Evolutionary conservation across 495 filamentous ascomycete species (phyloP), one percentile per base, ranked within the genome.

Genomic region (Jackrogersella minutella): DNA sequence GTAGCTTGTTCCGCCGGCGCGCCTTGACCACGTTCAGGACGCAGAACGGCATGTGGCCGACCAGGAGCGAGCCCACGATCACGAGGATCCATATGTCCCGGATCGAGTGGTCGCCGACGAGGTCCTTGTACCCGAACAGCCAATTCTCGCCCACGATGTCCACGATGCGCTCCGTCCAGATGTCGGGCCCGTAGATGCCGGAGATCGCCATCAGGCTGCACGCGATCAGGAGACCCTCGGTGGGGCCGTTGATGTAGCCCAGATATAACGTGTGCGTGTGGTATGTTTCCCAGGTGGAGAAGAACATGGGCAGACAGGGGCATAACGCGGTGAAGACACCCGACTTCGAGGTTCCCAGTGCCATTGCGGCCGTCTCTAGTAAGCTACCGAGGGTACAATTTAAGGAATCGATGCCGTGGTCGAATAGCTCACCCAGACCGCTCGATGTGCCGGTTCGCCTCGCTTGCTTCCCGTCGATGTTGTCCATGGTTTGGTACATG

Each of bases 401-500:
- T 64, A 98, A 78, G 34, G 93, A 97, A 78, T 98, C 95, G 72
- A 99, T 98, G 59, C 96, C 96, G 78, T 99, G 95, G 76, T 99
- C 95, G 81, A 99, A 99, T 16, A 99, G 86, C 77, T 99, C 95
- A 59, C 95, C 95, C 22, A 99, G 81, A 9, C 91, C 91, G 72
- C 93, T 97, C 37, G 95, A 98, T 11, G 94, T 97, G 5, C 95
- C 94, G 6, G 96, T 99, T 61, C 95, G 84, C 57, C 95, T 82
- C 22, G 95, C 95, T 80, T 99, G 95, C 82, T 99, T 99, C 58
- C 95, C 95, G 76, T 99, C 95, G 36, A 99, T 88, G 73, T 99
- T 99, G 80, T 99, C 95, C 87, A 99, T 90, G 10, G 95, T 99
- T 34, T 94, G 96, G 79, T 98, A 98, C 90, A 94, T 93, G 90